Percentiles rank a stretch among this genome's conserved stretches.
Conservation (phyloP, 1,284 basidiomycete species). For the Inonotus hispidus region DNA sequence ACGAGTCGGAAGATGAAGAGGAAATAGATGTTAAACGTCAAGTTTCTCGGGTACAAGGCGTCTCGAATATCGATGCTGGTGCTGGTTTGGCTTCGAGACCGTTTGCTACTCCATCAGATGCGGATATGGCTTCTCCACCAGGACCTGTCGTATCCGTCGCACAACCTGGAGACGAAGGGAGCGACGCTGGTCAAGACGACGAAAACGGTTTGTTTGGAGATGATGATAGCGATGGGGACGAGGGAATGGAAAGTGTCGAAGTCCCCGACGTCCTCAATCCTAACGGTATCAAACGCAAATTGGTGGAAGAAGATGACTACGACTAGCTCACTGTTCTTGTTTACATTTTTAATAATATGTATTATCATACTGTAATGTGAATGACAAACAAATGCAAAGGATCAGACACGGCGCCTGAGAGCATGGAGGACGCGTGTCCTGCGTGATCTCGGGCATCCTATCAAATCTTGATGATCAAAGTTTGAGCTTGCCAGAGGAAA, state of each 20-base stretch:
- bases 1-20: conserved; percentile 49
- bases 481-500: conserved; percentile 8
- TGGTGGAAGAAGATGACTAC: conserved; percentile 82
- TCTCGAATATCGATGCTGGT: neutral
- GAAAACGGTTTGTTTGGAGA: conserved; percentile 59
- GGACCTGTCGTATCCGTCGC: conserved; percentile 32
- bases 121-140: conserved; percentile 49
- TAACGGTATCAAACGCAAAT: conserved; percentile 68
- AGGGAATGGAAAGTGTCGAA: conserved; percentile 70
- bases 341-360: conserved; percentile 8
- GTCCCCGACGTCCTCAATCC: conserved; percentile 38
- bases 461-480: neutral
- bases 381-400: neutral
- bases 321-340: conserved; percentile 39
- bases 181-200: conserved; percentile 54
- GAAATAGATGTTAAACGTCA: conserved; percentile 1
- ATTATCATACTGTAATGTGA: conserved; percentile 7
- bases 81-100: no score
- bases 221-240: conserved; percentile 62
- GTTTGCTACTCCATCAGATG: conserved; percentile 55
- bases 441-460: no score
- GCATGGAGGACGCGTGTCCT: no score
- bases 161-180: conserved; percentile 50
- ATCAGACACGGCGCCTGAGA: no score
- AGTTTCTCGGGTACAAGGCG: no score